Percentiles rank a stretch among this genome's conserved stretches.
These are phyloP conservation scores for Psidium guajava DNA, from an alignment of 345 rosid genomes.

Conservation along the genomic window DNA sequence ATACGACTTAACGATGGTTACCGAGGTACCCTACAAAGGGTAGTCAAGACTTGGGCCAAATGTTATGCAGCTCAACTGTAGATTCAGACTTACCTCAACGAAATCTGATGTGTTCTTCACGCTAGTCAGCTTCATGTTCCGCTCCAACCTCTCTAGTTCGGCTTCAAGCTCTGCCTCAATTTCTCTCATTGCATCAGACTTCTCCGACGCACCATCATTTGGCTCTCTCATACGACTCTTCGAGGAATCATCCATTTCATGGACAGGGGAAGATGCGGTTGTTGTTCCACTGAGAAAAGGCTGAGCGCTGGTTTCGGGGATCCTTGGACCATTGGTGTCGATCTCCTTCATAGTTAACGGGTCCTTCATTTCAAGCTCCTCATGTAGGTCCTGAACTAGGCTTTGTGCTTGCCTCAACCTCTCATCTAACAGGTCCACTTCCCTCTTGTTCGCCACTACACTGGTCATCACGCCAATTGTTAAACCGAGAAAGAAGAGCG, in stretches of 20 bases:
- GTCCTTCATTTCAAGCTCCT: conserved; percentile 26
- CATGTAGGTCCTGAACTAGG: conserved; percentile 17
- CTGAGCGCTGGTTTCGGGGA: background rate
- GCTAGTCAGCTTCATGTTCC: conserved; percentile 6
- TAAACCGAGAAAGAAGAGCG: conserved; percentile 14
- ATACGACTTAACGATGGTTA: background rate
- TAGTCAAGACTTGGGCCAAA: background rate
- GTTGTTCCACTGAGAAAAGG: background rate
- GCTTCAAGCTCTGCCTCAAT: conserved; percentile 33
- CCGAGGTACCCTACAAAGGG: background rate
- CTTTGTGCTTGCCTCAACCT: conserved; percentile 11
- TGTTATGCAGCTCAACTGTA: background rate
- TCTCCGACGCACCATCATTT: background rate
- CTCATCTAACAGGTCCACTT: conserved; percentile 13
- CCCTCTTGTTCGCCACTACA: background rate
- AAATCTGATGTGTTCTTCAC: background rate
- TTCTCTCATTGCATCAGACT: conserved; percentile 9
- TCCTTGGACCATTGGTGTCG: background rate
- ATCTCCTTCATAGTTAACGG: conserved; percentile 8
- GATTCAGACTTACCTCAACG: conserved; percentile 5
- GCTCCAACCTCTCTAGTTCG: conserved; percentile 18
- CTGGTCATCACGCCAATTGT: conserved; percentile 7
- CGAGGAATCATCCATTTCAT: background rate
- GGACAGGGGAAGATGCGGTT: background rate
- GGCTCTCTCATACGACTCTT: background rate